Evolutionary conservation across 1,139 yeast species (phyloP), one percentile per base, ranked within the genome.

Genomic region (Saccharomyces hybrid): DNA sequence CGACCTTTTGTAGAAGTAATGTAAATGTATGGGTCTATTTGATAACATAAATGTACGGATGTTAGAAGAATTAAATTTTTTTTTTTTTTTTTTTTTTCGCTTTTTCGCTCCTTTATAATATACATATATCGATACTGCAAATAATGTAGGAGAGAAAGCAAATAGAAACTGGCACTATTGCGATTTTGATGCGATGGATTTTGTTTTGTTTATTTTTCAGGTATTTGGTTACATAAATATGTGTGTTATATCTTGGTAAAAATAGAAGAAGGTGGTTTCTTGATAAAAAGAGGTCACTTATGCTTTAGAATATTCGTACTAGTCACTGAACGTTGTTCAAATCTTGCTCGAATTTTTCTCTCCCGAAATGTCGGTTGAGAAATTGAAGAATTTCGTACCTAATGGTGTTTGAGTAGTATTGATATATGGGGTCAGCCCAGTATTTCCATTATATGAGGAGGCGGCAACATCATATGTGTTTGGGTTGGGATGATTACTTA

Each of bases 341-440:
- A 32, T 32, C 14, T 32, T 32, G 14, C 38, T 32, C 14, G 38
- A 32, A 47, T 47, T 55, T 32, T 54, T 52, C 32, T 56, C 59
- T 16, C 52, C 56, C 20, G 57, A 44, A 16, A 55, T 34, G 16
- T 56, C 65, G 47, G 57, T 59, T 11, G 63, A 52, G 48, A 66
- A 66, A 50, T 59, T 64, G 56, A 66, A 66, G 48, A 58, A 66
- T 50, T 61, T 60, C 47, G 57, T 61, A 9, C 61, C 60, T 28
- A 64, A 55, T n/a, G 70, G 67, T 9, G 70, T 66, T 48, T 65
- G 68, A 20, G 62, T 62, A 4, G 56, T 57, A 46, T 59, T 61
- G 26, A 66, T 63, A 47, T 63, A 67, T 20, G 71, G 70, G 1
- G 70, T 66, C 11, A 66, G 51, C 1, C 71, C 70, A 6, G 69